Conservation (phyloP, 2,329 filamentous ascomycete genomes). For the Alternaria ethzedia region DNA sequence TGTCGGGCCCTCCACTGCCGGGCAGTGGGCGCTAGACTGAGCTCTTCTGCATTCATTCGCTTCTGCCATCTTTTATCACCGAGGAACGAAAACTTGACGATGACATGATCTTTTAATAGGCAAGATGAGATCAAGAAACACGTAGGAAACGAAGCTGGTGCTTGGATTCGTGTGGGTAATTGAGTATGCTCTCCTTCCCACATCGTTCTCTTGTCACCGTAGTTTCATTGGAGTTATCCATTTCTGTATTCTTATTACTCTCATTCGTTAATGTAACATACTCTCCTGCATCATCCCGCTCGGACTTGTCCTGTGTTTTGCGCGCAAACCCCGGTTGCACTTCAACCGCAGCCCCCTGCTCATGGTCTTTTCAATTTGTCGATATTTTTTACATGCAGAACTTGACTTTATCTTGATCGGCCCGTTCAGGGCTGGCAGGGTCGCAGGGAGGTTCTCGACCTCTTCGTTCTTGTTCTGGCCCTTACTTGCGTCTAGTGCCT, state of each 20-base stretch:
- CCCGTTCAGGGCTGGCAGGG: neutral
- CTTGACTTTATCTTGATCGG: neutral
- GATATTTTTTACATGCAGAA: neutral
- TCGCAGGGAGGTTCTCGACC: neutral
- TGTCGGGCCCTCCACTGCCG: neutral
- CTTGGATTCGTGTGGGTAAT: constrained; percentile 1
- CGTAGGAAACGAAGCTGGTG: neutral
- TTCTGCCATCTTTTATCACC: neutral
- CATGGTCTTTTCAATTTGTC: neutral
- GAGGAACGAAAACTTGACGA: constrained; percentile 1
- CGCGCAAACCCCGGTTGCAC: neutral
- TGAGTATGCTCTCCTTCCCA: constrained; percentile 5
- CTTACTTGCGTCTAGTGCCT: neutral
- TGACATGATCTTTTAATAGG: constrained; percentile 1
- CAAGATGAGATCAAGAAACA: neutral
- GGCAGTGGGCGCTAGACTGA: neutral
- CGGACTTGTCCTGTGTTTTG: neutral
- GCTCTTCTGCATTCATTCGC: neutral
- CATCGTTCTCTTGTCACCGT: constrained; percentile 3
- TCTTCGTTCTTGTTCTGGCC: neutral
- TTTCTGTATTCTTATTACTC: neutral
- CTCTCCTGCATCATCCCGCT: neutral
- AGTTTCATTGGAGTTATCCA: neutral
- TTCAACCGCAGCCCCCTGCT: neutral
- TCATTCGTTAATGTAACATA: constrained; percentile 18